A percentile compares a stretch with the other conserved stretches of the same genome.
These are phyloP conservation scores for Crithidia acanthocephali DNA, from an alignment of 208 protist species.

Conservation along the genomic window DNA sequence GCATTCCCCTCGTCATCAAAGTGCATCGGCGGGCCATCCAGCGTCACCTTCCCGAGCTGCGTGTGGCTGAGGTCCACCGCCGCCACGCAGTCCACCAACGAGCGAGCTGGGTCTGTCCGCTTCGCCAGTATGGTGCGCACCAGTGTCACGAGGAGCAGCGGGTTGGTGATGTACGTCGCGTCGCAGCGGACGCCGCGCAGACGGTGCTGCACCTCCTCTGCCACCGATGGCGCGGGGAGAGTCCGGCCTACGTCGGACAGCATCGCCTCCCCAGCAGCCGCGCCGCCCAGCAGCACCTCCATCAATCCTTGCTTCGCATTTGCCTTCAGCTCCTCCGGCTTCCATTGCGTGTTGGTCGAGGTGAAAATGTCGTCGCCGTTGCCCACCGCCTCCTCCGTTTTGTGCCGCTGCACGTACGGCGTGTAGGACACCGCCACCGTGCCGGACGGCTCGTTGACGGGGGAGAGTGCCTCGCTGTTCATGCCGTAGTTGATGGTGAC, in stretches of 20 bases:
- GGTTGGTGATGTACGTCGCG: slow-evolving; percentile 36
- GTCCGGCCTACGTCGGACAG: slow-evolving; percentile 23
- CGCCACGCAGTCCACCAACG: slow-evolving; percentile 34
- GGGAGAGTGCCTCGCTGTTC: background rate
- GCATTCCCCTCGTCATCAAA: slow-evolving; percentile 37
- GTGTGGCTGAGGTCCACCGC: slow-evolving; percentile 58
- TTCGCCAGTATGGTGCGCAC: slow-evolving; percentile 33
- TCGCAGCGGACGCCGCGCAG: slow-evolving; percentile 40
- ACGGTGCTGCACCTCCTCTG: slow-evolving; percentile 35
- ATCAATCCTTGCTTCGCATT: slow-evolving; percentile 55
- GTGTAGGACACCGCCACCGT: slow-evolving; percentile 5
- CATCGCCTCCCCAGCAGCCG: slow-evolving; percentile 5
- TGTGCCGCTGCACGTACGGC: slow-evolving; percentile 25
- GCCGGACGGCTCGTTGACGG: background rate
- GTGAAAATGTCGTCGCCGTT: slow-evolving; percentile 9
- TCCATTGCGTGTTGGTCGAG: background rate
- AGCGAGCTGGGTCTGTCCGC: slow-evolving; percentile 19
- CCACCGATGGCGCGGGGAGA: slow-evolving; percentile 20
- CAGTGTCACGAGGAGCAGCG: slow-evolving; percentile 34
- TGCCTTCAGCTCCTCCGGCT: slow-evolving; percentile 12
- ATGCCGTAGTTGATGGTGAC: slow-evolving; percentile 30
- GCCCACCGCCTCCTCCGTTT: slow-evolving; percentile 18
- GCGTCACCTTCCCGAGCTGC: slow-evolving; percentile 37
- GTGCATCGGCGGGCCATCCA: slow-evolving; percentile 36
- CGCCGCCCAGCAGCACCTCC: slow-evolving; percentile 41